A percentile compares a stretch with the other conserved stretches of the same genome.
Evolutionary conservation across 2,329 filamentous ascomycete genomes (phyloP).

Genomic region (Penicillium sp.): DNA sequence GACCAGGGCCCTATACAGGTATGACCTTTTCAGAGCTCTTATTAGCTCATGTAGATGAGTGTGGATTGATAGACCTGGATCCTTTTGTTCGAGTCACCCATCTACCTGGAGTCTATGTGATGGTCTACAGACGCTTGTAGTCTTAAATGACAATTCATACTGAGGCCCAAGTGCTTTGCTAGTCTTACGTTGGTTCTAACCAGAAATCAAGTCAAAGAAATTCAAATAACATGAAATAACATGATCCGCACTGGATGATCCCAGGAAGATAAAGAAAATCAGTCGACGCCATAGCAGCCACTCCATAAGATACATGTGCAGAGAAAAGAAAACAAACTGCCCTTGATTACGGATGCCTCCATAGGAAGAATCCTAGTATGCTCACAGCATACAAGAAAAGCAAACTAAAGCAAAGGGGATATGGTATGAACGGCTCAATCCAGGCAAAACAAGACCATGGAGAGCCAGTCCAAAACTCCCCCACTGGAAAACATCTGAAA

Average conservation of each 20-base stretch:
- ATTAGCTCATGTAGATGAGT: no score
- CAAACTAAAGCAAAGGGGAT: constrained; percentile 1
- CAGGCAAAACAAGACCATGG: constrained; percentile 4
- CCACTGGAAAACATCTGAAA: constrained; percentile 6
- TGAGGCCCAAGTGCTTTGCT: background rate
- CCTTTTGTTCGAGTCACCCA: no score
- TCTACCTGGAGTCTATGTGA: no score
- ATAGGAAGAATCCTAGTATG: background rate
- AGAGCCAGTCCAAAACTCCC: constrained; percentile 1
- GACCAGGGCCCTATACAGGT: no score
- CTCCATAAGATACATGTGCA: constrained; percentile 26
- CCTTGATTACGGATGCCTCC: background rate
- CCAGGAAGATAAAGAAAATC: constrained; percentile 14
- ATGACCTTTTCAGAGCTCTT: no score
- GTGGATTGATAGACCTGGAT: no score
- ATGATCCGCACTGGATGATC: constrained; percentile 15
- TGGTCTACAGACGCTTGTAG: background rate
- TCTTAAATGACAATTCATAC: background rate
- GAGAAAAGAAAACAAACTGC: constrained; percentile 7
- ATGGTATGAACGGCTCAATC: constrained; percentile 3
- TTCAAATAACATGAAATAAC: constrained; percentile 13
- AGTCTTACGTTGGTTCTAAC: constrained; percentile 13
- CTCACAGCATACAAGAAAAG: background rate
- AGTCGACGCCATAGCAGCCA: constrained; percentile 18
- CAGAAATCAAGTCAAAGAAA: constrained; percentile 3